phyloP scores from a whole-genome alignment of 2,329 filamentous ascomycete species.

The Colletotrichum tropicale region DNA sequence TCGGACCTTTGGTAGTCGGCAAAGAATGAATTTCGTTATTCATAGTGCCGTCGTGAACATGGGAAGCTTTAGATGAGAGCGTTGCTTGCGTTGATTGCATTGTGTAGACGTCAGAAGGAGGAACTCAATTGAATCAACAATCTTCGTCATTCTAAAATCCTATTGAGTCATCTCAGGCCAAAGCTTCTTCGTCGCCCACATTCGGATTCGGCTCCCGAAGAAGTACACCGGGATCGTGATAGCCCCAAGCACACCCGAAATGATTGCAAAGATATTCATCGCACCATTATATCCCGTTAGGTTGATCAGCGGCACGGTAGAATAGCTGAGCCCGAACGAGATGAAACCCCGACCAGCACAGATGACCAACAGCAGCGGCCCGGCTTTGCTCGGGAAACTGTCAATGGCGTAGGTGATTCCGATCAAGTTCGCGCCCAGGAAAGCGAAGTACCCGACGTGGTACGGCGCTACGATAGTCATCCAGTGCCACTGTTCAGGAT shows the following conservation, averaged over 20 bases:
- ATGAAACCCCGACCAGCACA: slow-evolving; percentile 28
- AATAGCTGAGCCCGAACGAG: slow-evolving; percentile 28
- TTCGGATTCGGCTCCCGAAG: neutral
- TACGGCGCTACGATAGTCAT: slow-evolving; percentile 22
- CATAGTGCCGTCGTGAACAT: neutral
- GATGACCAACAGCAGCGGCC: slow-evolving; percentile 26
- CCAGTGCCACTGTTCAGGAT: slow-evolving; percentile 31
- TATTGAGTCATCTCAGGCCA: neutral
- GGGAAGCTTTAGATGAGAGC: neutral
- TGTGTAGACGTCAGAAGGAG: too few species aligned
- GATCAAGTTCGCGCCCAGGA: slow-evolving; percentile 28
- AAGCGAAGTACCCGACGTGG: slow-evolving; percentile 25
- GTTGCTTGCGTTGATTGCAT: too few species aligned
- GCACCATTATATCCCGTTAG: slow-evolving; percentile 24
- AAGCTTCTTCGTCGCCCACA: neutral
- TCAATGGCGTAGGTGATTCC: slow-evolving; percentile 32
- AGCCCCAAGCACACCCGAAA: slow-evolving; percentile 20
- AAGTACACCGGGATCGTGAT: neutral
- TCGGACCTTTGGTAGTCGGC: neutral
- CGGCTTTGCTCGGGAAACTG: slow-evolving; percentile 31
- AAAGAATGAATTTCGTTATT: rapidly evolving
- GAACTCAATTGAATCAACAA: neutral
- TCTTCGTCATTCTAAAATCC: neutral
- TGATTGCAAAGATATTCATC: slow-evolving; percentile 24
- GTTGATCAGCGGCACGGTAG: slow-evolving; percentile 23